Conservation (phyloP, 1,284 basidiomycete species). For the Kalmanozyma brasiliensis region DNA sequence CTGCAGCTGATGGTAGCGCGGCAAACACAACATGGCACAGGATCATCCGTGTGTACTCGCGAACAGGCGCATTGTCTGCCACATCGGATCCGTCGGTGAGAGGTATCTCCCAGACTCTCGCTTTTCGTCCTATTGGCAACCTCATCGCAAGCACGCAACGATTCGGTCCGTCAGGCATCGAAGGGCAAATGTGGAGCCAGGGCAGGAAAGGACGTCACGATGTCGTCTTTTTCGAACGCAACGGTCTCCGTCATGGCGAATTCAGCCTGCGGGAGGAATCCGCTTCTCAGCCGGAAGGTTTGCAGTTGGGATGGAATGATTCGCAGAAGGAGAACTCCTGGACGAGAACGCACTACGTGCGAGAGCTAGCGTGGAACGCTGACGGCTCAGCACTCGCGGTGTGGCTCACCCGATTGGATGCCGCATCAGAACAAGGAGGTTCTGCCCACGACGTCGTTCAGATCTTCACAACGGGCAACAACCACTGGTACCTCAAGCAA, state of each 20-base stretch:
- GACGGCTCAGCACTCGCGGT: constrained; percentile 87
- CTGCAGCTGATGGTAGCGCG: constrained; percentile 1
- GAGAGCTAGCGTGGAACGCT: constrained; percentile 84
- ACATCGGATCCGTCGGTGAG: constrained; percentile 82
- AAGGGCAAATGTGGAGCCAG: constrained; percentile 60
- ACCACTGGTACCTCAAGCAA: constrained; percentile 79
- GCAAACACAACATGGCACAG: constrained; percentile 72
- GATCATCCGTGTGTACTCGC: constrained; percentile 74
- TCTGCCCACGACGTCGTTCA: constrained; percentile 72
- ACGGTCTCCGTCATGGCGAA: constrained; percentile 90
- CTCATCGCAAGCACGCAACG: constrained; percentile 84
- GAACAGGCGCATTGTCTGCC: constrained; percentile 80
- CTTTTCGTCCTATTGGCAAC: constrained; percentile 87
- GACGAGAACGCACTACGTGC: constrained; percentile 72
- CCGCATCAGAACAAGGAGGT: not conserved
- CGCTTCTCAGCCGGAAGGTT: constrained; percentile 63
- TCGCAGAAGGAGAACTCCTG: constrained; percentile 27
- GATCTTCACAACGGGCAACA: constrained; percentile 94
- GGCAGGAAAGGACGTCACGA: constrained; percentile 75
- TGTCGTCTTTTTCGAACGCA: constrained; percentile 93
- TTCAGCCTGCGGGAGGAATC: constrained; percentile 77
- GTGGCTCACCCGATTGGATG: constrained; percentile 73
- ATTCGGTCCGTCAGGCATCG: constrained; percentile 76
- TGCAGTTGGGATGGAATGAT: constrained; percentile 41
- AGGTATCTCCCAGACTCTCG: constrained; percentile 82